phyloP scores from a whole-genome alignment of 768 basidiomycete genomes.

The Boletus barrowsii region DNA sequence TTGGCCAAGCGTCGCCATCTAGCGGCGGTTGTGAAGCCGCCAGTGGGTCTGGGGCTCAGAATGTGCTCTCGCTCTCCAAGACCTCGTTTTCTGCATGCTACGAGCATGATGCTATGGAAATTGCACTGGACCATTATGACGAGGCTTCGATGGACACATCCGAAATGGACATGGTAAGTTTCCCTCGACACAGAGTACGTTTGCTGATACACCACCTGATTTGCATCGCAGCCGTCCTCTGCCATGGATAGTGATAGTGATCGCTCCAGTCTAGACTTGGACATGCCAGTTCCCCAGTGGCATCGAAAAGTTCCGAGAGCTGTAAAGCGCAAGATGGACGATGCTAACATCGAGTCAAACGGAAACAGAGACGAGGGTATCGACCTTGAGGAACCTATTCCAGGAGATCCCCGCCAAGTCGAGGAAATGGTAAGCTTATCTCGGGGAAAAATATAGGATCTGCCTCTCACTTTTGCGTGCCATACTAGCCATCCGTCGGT shows the following conservation, averaged over 20 bases:
- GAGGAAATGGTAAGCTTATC: background rate
- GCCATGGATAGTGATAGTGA: no score
- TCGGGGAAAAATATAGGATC: background rate
- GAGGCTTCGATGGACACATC: background rate
- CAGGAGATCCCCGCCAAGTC: no score
- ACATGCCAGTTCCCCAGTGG: background rate
- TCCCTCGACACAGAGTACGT: background rate
- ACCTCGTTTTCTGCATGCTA: background rate
- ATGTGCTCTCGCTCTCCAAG: background rate
- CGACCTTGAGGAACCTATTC: background rate
- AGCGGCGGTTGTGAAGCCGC: background rate
- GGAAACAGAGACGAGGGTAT: background rate
- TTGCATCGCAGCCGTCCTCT: background rate
- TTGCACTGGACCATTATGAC: background rate
- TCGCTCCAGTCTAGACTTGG: background rate
- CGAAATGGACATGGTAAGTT: background rate
- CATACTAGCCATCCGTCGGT: background rate
- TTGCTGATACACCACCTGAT: background rate
- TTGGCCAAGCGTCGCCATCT: background rate
- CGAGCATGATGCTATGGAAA: background rate
- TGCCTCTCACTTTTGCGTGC: background rate
- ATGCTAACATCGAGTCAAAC: background rate
- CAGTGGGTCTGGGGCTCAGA: background rate
- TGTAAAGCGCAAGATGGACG: background rate
- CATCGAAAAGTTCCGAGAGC: background rate